phyloP scores from a whole-genome alignment of 2,329 filamentous ascomycete genomes.

The Microsporum ferrugineum region DNA sequence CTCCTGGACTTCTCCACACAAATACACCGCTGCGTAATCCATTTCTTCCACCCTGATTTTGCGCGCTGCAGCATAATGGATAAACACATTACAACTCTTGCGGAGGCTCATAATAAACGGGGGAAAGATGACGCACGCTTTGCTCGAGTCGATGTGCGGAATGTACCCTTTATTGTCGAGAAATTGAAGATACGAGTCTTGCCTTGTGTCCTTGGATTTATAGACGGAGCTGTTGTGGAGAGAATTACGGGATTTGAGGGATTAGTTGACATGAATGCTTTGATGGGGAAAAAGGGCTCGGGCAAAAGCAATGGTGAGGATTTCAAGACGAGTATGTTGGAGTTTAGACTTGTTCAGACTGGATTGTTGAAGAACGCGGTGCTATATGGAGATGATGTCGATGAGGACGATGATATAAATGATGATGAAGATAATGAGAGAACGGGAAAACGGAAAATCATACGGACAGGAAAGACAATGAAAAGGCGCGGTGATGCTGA shows the following conservation, averaged over 20 bases:
- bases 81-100: slow-evolving; percentile 41
- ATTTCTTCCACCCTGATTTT: slow-evolving; percentile 56
- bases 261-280: slow-evolving; percentile 14
- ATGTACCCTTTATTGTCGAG: slow-evolving; percentile 38
- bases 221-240: slow-evolving; percentile 35
- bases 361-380: slow-evolving; percentile 30
- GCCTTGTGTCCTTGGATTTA: slow-evolving; percentile 40
- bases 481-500: slow-evolving; percentile 14
- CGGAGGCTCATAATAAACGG: slow-evolving; percentile 18
- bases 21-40: slow-evolving; percentile 47
- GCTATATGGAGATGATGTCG: slow-evolving; percentile 19
- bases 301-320: slow-evolving; percentile 27
- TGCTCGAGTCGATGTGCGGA: slow-evolving; percentile 35
- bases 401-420: slow-evolving; percentile 17
- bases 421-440: slow-evolving; percentile 18
- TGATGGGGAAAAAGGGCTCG: slow-evolving; percentile 15
- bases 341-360: slow-evolving; percentile 31
- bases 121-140: slow-evolving; percentile 26
- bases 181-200: slow-evolving; percentile 37
- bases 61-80: slow-evolving; percentile 53
- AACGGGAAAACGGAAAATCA: slow-evolving; percentile 15
- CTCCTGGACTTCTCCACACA: slow-evolving; percentile 51
- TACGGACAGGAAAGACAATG: slow-evolving; percentile 24
- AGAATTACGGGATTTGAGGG: slow-evolving; percentile 40
- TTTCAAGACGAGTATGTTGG: slow-evolving; percentile 32